Base-by-base conservation (phyloP, 345 rosid species). In the Camelina neglecta region DNA sequence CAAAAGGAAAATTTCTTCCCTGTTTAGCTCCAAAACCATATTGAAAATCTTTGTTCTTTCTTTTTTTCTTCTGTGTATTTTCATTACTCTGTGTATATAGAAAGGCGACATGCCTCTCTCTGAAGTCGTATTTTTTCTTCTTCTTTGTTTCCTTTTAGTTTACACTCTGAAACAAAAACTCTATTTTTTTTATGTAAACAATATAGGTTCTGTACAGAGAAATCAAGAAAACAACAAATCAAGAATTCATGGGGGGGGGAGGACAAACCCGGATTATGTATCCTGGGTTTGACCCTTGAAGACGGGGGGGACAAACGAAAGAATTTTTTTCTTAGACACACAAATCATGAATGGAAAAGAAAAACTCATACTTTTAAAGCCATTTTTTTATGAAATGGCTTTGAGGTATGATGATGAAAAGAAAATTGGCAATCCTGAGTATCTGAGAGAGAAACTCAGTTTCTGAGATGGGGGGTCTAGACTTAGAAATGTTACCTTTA, bases 401-500 rank as follows among this genome's bases (percentile, higher is more conserved):
- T 35, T 8, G 20, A 21, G 8, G 71, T 60, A 78, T 67, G 77
- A 53, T 53, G 64, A 53, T 60, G 70, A 31, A 42, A 63, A 11
- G 33, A 65, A 63, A 64, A 36, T 51, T 31, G 2, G 54, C 45
- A 65, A 71, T 49, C 16, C 76, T 71, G 76, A 77, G 77, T 65
- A 78, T 78, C 76, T 72, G 81, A 72, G 73, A 72, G 67, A 65
- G 71, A 71, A 11, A 72, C 81, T 77, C 81, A 77, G 81, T 21
- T 71, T 71, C 55, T 49, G 48, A 71, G 85, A 81, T 79, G 84
- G 76, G 31, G 31, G 31, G 81, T 83, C 86, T 74, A 82, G 88
- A 75, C 69, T 81, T 86, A 84, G 87, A 93, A 86, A 87, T 86
- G 97, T 80, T 77, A 77, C 78, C 70, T 61, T 78, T 72, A 75